Conservation (phyloP, 1,284 basidiomycete species). For the Microbotryum saponariae region DNA sequence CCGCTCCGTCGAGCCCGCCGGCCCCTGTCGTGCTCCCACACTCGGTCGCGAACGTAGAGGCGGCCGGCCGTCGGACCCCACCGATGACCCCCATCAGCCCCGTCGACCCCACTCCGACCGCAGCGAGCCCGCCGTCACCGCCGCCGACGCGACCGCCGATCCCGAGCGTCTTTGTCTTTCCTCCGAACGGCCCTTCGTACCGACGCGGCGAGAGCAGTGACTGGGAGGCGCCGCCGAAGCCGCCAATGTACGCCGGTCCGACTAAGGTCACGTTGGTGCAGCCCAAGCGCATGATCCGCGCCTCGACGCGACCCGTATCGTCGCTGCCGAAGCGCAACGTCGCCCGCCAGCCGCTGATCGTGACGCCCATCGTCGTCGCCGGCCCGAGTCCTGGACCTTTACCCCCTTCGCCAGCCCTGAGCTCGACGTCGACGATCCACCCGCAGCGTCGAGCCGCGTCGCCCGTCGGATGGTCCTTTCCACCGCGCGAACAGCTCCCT, state of each 20-base stretch:
- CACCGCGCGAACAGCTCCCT: slow-evolving; percentile 6
- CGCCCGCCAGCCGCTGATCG: background rate
- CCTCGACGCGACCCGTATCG: slow-evolving; percentile 18
- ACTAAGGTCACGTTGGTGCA: slow-evolving; percentile 22
- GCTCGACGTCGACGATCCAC: slow-evolving; percentile 4
- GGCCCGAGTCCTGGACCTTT: background rate
- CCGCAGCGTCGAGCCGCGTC: slow-evolving; percentile 1
- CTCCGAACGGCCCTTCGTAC: background rate
- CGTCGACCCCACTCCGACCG: no score
- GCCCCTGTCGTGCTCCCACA: no score
- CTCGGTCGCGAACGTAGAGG: no score
- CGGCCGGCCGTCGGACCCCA: no score
- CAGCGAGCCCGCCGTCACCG: no score
- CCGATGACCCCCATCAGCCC: no score
- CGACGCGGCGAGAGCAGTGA: background rate
- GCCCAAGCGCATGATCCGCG: slow-evolving; percentile 20
- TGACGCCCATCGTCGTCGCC: slow-evolving; percentile 3
- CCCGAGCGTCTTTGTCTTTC: background rate
- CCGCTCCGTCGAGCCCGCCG: background rate
- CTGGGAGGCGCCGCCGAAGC: background rate
- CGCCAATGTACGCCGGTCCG: slow-evolving; percentile 2
- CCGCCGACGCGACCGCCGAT: background rate
- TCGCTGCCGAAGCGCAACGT: slow-evolving; percentile 2
- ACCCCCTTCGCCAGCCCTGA: background rate
- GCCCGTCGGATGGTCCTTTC: background rate